Conservation (phyloP, 352 stramenopile species). For the Phytophthora constricta region DNA sequence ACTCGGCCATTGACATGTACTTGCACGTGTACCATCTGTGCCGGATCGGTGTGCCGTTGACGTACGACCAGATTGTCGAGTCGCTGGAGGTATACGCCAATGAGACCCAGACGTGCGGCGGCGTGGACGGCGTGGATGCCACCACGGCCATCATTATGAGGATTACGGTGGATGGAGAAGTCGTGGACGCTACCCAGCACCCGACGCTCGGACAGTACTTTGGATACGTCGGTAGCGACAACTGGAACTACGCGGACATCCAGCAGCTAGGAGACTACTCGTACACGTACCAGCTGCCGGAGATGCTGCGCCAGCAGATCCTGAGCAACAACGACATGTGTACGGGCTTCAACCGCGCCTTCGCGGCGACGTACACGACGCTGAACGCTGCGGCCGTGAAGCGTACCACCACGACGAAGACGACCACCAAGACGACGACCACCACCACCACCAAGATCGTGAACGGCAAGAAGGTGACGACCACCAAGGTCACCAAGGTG, state of each 20-base stretch:
- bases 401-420: conserved; percentile 51
- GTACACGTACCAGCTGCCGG: conserved; percentile 76
- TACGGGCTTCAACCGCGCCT: conserved; percentile 57
- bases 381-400: conserved; percentile 45
- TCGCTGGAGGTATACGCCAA: conserved; percentile 55
- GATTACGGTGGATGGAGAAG: conserved; percentile 45
- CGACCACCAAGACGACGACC: conserved; percentile 52
- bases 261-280: conserved; percentile 71
- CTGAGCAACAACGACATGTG: conserved; percentile 73
- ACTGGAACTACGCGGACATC: conserved; percentile 70
- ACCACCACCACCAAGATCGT: conserved; percentile 54
- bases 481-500: conserved; percentile 55
- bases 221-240: conserved; percentile 52
- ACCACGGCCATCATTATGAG: conserved; percentile 48
- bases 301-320: conserved; percentile 64
- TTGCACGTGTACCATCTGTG: conserved; percentile 73
- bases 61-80: conserved; percentile 48
- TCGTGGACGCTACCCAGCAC: conserved; percentile 65
- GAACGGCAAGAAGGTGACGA: conserved; percentile 61
- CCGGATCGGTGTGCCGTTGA: conserved; percentile 56
- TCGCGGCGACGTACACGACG: conserved; percentile 47
- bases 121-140: conserved; percentile 45
- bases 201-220: conserved; percentile 74
- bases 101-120: conserved; percentile 52
- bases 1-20: conserved; percentile 73